phyloP scores from a whole-genome alignment of 2,329 filamentous ascomycete genomes.

The Exutisphaerella laricina region DNA sequence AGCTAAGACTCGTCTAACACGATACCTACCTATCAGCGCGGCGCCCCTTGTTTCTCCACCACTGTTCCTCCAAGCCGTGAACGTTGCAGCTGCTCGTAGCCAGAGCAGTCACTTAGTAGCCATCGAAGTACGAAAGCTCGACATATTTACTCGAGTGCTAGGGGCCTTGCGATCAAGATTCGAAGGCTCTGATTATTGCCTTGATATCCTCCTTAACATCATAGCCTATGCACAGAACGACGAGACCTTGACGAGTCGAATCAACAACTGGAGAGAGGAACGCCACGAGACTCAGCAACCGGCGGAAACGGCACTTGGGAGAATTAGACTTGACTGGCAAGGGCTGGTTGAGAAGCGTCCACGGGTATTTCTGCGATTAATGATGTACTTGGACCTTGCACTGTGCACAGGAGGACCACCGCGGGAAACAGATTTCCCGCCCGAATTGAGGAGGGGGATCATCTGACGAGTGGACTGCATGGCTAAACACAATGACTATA shows the following conservation, averaged over 20 bases:
- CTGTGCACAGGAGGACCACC: constrained; percentile 7
- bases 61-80: constrained; percentile 10
- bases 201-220: constrained; percentile 8
- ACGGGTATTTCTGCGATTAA: constrained; percentile 7
- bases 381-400: constrained; percentile 11
- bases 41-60: constrained; percentile 7
- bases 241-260: background rate
- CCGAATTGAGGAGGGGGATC: background rate
- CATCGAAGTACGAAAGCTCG: constrained; percentile 8
- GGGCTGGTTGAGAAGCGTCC: constrained; percentile 9
- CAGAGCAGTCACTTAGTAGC: background rate
- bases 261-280: constrained; percentile 5
- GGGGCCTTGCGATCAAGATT: constrained; percentile 5
- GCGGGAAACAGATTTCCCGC: constrained; percentile 8
- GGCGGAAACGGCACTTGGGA: background rate
- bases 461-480: background rate
- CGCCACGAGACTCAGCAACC: background rate
- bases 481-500: no score
- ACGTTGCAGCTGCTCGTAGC: constrained; percentile 9
- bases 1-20: no score
- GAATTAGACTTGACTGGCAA: constrained; percentile 9
- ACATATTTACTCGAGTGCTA: constrained; percentile 8
- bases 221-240: constrained; percentile 8
- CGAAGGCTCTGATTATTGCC: constrained; percentile 10
- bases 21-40: constrained; percentile 11